Base-by-base conservation (phyloP, 1,139 yeast species). In the Taiozyma sp. region DNA sequence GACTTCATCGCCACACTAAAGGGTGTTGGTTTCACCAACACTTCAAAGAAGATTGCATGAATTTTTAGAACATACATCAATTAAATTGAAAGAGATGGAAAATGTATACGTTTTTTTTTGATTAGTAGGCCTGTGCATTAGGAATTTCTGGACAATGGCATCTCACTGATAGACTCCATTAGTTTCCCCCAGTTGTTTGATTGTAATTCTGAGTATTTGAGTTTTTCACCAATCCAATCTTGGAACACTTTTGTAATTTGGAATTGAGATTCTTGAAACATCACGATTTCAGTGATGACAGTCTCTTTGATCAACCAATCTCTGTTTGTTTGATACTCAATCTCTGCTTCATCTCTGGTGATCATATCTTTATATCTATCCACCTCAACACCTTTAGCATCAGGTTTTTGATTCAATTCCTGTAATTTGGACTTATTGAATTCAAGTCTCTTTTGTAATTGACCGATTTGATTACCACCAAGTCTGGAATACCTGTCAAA, bases 21-120 rank as follows among this genome's bases (percentile, higher is more conserved):
- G 66, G 99, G 99, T 58, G 75, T 84, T 45, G 98, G 98, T 4
- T 92, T 89, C 67, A 87, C 92, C 34, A 91, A 89, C 65, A 90
- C 97, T 14, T 87, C 91, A 50, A 91, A 90, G 68, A 92, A 92
- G 70, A 87, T 91, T 59, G 96, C 96, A 63, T 91, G 74, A 66
- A 40, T 42, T 24, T 39, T 42, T n/a, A 23, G 8, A 24, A 29
- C 23, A 40, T 24, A 41, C 4, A 24, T 32, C 10, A 30, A 38
- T 27, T 19, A 43, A 29, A 38, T 36, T 23, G 46, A 30, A 41
- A 36, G 28, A 27, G 19, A 19, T 13, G 34, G 16, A 19, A 14
- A 8, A 23, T 43, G 12, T 47, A 16, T 46, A 38, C 29, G 43
- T 36, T 32, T 30, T 24, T 24, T 12, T 5, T 30, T 30, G 5